A percentile compares a stretch with the other conserved stretches of the same genome.
Evolutionary conservation across 257 asterid genomes (phyloP).

Genomic region (Eustoma russellianum): DNA sequence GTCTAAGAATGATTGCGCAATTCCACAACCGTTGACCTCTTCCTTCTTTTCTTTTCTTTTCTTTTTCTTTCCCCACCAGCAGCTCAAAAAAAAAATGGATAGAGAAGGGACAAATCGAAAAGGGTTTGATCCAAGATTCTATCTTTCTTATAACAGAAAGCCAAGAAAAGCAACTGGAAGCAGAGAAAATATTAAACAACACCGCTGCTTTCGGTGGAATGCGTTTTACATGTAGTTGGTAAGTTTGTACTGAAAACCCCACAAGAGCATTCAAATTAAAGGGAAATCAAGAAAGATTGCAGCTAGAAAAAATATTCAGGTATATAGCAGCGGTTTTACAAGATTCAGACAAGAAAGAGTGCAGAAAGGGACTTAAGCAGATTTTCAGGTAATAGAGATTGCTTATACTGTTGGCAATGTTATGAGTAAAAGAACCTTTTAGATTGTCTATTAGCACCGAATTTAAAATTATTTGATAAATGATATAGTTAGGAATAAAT

Average conservation of each 20-base stretch:
- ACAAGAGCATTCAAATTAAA: not conserved
- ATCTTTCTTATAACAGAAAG: constrained; percentile 15
- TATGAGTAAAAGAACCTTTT: too few species aligned
- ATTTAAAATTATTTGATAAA: constrained; percentile 1
- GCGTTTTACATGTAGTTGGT: not conserved
- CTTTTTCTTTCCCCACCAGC: not conserved
- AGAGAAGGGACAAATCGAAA: not conserved
- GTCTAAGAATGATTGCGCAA: not conserved
- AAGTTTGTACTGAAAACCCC: not conserved
- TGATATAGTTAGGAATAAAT: not conserved
- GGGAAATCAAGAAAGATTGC: not conserved
- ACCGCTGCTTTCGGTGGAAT: not conserved
- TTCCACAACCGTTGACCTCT: not conserved
- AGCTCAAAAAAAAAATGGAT: not conserved
- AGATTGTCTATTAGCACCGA: not conserved
- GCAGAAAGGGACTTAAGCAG: constrained; percentile 4
- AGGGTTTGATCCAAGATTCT: constrained; percentile 30
- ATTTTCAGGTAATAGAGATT: constrained; percentile 12
- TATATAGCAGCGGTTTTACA: not conserved
- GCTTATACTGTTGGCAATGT: constrained; percentile 15
- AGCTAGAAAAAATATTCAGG: not conserved
- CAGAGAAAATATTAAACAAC: not conserved
- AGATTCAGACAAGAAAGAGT: constrained; percentile 14
- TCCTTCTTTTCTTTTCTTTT: too few species aligned
- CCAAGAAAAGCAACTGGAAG: constrained; percentile 2